phyloP scores from a whole-genome alignment of 2,329 filamentous ascomycete genomes.

The Exophiala sp. region DNA sequence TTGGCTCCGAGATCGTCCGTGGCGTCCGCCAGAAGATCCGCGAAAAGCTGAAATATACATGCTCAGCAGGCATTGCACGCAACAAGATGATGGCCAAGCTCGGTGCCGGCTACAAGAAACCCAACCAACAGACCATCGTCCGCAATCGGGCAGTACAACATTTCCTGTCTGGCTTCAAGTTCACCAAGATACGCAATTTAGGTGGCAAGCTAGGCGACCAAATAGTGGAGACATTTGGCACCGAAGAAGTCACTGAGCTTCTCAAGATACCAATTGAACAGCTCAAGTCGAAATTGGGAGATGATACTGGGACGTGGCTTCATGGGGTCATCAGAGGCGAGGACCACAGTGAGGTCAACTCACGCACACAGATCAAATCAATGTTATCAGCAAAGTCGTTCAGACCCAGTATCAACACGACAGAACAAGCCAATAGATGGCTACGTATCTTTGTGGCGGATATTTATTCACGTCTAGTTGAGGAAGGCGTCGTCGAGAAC shows the following conservation, averaged over 20 bases:
- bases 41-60: constrained; percentile 76
- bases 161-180: constrained; percentile 82
- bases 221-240: constrained; percentile 74
- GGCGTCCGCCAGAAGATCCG: constrained; percentile 67
- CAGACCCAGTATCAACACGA: constrained; percentile 71
- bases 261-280: constrained; percentile 69
- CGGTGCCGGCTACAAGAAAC: constrained; percentile 87
- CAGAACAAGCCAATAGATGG: constrained; percentile 80
- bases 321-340: constrained; percentile 81
- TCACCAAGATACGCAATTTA: constrained; percentile 92
- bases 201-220: constrained; percentile 92
- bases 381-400: constrained; percentile 98
- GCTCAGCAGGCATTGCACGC: constrained; percentile 79
- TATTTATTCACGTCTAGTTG: constrained; percentile 82
- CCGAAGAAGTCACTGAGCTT: constrained; percentile 73
- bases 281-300: constrained; percentile 72
- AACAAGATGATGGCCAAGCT: constrained; percentile 97
- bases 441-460: constrained; percentile 87
- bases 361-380: constrained; percentile 88
- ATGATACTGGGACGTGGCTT: constrained; percentile 82
- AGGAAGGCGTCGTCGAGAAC: constrained; percentile 85
- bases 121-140: constrained; percentile 90
- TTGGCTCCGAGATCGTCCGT: constrained; percentile 85
- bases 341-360: constrained; percentile 83
- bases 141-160: constrained; percentile 75